These are phyloP conservation scores for Cyphellophora europaea DNA, from an alignment of 2,329 filamentous ascomycete genomes.

Conservation along the genomic window DNA sequence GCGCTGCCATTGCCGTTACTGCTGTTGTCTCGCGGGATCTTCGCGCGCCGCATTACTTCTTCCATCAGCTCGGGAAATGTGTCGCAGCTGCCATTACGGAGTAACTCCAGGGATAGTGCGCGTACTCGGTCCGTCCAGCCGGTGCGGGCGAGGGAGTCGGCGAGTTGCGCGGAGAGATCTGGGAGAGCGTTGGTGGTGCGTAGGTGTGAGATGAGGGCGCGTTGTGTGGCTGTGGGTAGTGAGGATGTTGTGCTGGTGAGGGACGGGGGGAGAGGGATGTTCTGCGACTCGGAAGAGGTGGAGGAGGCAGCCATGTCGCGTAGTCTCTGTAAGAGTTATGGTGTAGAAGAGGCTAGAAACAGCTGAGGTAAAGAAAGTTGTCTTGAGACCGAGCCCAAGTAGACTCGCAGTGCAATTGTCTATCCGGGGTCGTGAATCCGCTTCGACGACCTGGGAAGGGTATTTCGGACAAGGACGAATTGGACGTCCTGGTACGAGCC, in stretches of 20 bases:
- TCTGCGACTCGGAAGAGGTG: background rate
- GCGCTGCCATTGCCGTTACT: constrained; percentile 17
- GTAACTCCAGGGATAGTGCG: constrained; percentile 44
- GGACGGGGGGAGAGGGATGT: constrained; percentile 11
- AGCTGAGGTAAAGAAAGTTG: too few relatives aligned
- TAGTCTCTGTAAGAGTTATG: too few relatives aligned
- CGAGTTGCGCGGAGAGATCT: constrained; percentile 45
- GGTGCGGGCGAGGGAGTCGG: constrained; percentile 45
- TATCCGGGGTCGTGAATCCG: too few relatives aligned
- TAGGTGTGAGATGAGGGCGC: constrained; percentile 15
- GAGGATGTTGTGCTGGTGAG: constrained; percentile 8
- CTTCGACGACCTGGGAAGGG: too few relatives aligned
- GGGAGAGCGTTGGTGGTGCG: constrained; percentile 36
- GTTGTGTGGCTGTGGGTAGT: constrained; percentile 9
- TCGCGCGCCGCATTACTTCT: constrained; percentile 40
- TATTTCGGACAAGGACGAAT: too few relatives aligned
- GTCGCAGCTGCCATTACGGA: constrained; percentile 48
- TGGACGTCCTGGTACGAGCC: too few relatives aligned
- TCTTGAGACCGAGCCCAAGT: too few relatives aligned
- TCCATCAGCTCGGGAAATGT: constrained; percentile 48
- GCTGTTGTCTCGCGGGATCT: constrained; percentile 20
- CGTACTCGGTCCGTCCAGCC: constrained; percentile 51
- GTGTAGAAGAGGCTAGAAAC: too few relatives aligned
- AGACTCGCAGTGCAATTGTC: too few relatives aligned
- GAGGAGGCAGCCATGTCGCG: too few relatives aligned